Conservation (phyloP, 2,329 filamentous ascomycete species). For the Microdochium nivale region DNA sequence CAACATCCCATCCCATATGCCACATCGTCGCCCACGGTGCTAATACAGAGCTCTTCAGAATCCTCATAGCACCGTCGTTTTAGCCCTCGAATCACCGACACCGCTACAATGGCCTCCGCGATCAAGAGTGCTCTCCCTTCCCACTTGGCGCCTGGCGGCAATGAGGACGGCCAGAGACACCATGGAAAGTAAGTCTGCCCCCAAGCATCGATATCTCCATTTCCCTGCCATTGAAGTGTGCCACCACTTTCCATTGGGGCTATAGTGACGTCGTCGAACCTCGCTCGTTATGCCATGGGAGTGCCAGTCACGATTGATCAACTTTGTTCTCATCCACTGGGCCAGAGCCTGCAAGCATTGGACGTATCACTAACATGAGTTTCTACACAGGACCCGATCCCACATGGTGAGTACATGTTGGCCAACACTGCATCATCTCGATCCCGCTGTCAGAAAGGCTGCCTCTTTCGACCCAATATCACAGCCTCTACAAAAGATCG, state of each 20-base stretch:
- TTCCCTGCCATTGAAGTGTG: no score
- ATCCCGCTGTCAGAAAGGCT: not conserved
- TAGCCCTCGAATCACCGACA: constrained; percentile 1
- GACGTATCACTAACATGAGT: not conserved
- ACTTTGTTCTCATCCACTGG: no score
- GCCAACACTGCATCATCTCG: not conserved
- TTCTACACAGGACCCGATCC: constrained; percentile 70
- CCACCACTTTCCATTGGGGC: no score
- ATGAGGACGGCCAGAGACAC: constrained; percentile 24
- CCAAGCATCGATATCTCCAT: no score
- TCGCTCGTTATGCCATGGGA: no score
- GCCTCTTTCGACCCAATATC: not conserved
- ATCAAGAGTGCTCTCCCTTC: constrained; percentile 71
- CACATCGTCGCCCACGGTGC: not conserved
- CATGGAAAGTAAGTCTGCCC: not conserved
- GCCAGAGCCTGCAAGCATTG: constrained; percentile 11
- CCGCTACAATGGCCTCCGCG: constrained; percentile 54
- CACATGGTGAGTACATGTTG: constrained; percentile 61
- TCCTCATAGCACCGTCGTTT: not conserved
- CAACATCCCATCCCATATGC: not conserved
- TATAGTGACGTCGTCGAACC: no score
- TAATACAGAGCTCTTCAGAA: not conserved
- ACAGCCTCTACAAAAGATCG: no score
- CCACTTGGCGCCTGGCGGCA: constrained; percentile 62
- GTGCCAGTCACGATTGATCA: no score